Conservation (phyloP, 148 eudicot species). For the Linanthus parryae region DNA sequence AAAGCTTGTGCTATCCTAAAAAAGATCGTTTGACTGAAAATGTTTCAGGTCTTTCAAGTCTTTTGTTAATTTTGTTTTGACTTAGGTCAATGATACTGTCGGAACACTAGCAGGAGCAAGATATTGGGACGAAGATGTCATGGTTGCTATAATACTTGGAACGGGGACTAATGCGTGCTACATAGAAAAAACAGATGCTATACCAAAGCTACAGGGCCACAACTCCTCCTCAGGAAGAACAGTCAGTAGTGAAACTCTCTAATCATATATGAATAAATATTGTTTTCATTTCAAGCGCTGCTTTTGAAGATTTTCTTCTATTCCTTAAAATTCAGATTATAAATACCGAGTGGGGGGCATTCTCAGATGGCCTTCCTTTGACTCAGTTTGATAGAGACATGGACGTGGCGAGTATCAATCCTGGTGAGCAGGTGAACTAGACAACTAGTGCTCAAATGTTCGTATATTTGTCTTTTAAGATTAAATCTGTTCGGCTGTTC, state of each 20-base stretch:
- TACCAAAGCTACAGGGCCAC: conserved; percentile 38
- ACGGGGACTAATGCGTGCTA: conserved; percentile 89
- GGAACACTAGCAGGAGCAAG: conserved; percentile 66
- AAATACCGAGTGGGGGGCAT: conserved; percentile 83
- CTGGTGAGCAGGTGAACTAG: conserved; percentile 67
- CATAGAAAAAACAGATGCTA: conserved; percentile 51
- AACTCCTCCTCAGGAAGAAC: conserved; percentile 37
- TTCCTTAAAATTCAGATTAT: conserved; percentile 42
- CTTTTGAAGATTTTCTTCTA: too few relatives aligned
- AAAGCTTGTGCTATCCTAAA: not conserved
- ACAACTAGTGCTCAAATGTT: too few relatives aligned
- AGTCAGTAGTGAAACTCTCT: conserved; percentile 33
- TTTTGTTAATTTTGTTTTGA: conserved; percentile 7
- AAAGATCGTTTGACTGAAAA: not conserved
- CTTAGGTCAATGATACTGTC: conserved; percentile 64
- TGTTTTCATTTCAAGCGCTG: too few relatives aligned
- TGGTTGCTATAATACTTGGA: conserved; percentile 76
- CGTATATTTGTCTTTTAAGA: too few relatives aligned
- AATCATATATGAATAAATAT: too few relatives aligned
- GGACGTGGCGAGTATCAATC: conserved; percentile 78
- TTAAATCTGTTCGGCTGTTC: too few relatives aligned
- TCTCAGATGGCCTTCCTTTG: conserved; percentile 65
- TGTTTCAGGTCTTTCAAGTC: not conserved
- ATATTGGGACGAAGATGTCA: conserved; percentile 75
- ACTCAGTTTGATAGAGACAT: conserved; percentile 61